These are phyloP conservation scores for Bryoglossum gracile DNA, from an alignment of 495 filamentous ascomycete genomes.

Conservation along the genomic window DNA sequence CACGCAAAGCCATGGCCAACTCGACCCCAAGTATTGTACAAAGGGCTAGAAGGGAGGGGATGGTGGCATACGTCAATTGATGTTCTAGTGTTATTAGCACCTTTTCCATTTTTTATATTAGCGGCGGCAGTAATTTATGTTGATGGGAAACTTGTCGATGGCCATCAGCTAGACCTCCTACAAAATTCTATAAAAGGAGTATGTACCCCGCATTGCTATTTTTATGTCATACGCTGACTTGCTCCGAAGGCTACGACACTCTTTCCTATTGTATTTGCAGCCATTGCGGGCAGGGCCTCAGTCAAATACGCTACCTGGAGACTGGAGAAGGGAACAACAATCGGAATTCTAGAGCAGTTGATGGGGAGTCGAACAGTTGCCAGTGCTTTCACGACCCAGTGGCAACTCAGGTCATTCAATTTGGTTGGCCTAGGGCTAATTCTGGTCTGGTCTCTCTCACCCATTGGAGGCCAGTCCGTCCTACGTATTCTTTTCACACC, in stretches of 20 bases:
- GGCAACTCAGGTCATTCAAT: constrained; percentile 14
- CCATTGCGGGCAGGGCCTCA: constrained; percentile 14
- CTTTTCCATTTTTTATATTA: constrained; percentile 15
- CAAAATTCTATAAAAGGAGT: constrained; percentile 19
- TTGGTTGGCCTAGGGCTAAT: constrained; percentile 13
- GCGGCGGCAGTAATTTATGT: constrained; percentile 10
- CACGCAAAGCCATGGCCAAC: constrained; percentile 18
- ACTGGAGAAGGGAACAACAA: constrained; percentile 18
- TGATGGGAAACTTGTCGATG: constrained; percentile 9
- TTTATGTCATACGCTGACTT: not conserved
- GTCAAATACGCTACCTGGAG: constrained; percentile 20
- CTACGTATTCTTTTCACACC: constrained; percentile 17
- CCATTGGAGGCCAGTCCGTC: constrained; percentile 18
- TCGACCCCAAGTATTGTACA: constrained; percentile 14
- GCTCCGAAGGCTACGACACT: constrained; percentile 17
- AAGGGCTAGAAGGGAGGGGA: constrained; percentile 28
- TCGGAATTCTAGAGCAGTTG: constrained; percentile 18
- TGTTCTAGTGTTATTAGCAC: constrained; percentile 6
- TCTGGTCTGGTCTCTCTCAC: constrained; percentile 18
- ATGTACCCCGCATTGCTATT: not conserved
- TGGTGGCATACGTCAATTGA: constrained; percentile 27
- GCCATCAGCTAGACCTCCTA: constrained; percentile 5
- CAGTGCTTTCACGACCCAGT: constrained; percentile 18
- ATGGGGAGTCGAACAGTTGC: constrained; percentile 22
- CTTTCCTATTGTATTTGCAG: constrained; percentile 20